Base-by-base conservation (phyloP, 371 early-diverging fungal genomes). In the Mortierella sp. region DNA sequence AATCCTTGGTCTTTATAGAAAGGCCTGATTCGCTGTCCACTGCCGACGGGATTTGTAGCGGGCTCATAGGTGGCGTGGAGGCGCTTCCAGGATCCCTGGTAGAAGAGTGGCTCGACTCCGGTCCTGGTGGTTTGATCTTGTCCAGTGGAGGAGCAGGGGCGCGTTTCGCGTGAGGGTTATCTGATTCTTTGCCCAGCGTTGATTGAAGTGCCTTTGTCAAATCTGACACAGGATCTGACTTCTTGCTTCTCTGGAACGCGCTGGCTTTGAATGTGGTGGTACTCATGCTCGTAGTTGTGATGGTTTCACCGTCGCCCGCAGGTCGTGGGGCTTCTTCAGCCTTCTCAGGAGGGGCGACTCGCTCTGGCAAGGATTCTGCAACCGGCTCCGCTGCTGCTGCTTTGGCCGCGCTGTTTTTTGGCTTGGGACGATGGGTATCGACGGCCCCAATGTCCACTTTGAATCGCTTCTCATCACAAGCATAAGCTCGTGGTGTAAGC, bases 401-500 rank as follows among this genome's bases (percentile, higher is more conserved):
- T 43, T 59, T 70, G 17, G 63, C 45, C 2, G 66, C 55, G 1
- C 62, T 66, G 12, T 31, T 37, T 51, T 69, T 78, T 9, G 87
- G 82, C 58, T 87, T 87, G 21, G 89, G 89, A 37, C 93, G 88
- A 64, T 92, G 91, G 0, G 95, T 95, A 78, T 94, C 94, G 1
- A 95, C 95, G 4, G 94, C 94, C 25, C 91, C 91, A 67, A 94
- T 92, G 55, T 91, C 92, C 22, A 90, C 90, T 79, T 87, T 88
- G 80, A 89, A 96, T 74, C 87, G 85, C 74, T 94, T 93, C 71
- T 95, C 96, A 52, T 92, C 89, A 76, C 98, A 97, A 16, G 92
- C 92, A 76, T 99, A 98, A 7, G 99, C 98, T 37, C 92, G 94
- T 28, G 97, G 96, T 10, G 94, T 96, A 29, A 99, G 82, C 67